Evolutionary conservation across 2,329 filamentous ascomycete genomes (phyloP).

Genomic region (Diaporthe sp.): DNA sequence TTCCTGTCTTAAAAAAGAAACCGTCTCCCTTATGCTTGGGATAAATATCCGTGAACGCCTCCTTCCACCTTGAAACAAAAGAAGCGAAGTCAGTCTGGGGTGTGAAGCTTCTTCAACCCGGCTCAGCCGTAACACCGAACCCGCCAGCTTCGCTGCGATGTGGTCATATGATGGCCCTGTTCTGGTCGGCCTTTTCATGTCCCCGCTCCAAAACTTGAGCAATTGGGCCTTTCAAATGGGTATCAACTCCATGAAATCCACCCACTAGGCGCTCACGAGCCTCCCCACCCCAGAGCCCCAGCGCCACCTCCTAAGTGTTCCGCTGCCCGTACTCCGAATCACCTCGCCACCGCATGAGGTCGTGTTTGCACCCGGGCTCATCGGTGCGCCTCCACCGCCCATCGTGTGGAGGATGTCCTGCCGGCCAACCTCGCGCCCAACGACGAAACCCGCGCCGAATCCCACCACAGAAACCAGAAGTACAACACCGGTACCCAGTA

Average conservation of each 20-base stretch:
- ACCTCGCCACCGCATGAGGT: slow-evolving; percentile 65
- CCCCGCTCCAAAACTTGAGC: neutral
- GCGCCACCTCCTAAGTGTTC: slow-evolving; percentile 62
- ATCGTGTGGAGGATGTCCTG: slow-evolving; percentile 64
- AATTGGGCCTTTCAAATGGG: neutral
- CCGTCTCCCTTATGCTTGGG: slow-evolving; percentile 3
- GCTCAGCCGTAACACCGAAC: neutral
- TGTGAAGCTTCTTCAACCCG: neutral
- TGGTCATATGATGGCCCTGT: neutral
- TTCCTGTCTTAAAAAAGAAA: slow-evolving; percentile 21
- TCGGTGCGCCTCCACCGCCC: slow-evolving; percentile 46
- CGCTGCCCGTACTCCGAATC: slow-evolving; percentile 55
- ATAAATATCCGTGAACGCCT: slow-evolving; percentile 20
- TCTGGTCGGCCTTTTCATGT: neutral
- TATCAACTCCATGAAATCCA: slow-evolving; percentile 20
- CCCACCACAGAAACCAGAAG: slow-evolving; percentile 76
- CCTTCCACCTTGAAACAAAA: slow-evolving; percentile 24
- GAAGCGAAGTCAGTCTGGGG: neutral
- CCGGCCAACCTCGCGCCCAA: slow-evolving; percentile 73
- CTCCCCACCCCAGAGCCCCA: slow-evolving; percentile 63
- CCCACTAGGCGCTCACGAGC: slow-evolving; percentile 58
- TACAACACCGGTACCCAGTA: slow-evolving; percentile 73
- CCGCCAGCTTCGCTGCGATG: neutral
- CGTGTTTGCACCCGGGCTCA: slow-evolving; percentile 50
- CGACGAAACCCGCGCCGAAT: slow-evolving; percentile 76